These are phyloP conservation scores for Exophiala viscosa DNA, from an alignment of 2,329 filamentous ascomycete species.

Conservation along the genomic window DNA sequence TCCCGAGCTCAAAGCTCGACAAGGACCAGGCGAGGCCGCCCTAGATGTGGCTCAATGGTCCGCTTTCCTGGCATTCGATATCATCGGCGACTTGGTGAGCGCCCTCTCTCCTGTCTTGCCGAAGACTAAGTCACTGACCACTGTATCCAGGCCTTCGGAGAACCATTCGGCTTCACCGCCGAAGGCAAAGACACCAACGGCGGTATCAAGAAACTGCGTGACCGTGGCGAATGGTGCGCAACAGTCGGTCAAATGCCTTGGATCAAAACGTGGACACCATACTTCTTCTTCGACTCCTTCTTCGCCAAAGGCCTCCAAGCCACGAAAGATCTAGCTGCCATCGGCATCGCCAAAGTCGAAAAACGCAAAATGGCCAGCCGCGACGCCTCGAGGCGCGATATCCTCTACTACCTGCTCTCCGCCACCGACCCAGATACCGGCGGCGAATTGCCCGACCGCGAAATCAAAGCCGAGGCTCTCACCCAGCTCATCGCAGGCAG, in stretches of 20 bases:
- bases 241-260: conserved; percentile 17
- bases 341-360: conserved; percentile 31
- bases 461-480: conserved; percentile 34
- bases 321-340: conserved; percentile 21
- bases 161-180: conserved; percentile 29
- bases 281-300: conserved; percentile 30
- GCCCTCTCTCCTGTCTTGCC: background rate
- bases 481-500: conserved; percentile 43
- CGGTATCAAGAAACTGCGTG: conserved; percentile 16
- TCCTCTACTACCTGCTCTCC: conserved; percentile 40
- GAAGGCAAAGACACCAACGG: conserved; percentile 9
- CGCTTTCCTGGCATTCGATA: conserved; percentile 4
- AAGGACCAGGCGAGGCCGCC: background rate
- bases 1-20: background rate
- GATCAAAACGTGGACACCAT: conserved; percentile 19
- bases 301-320: conserved; percentile 8
- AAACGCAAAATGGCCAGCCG: conserved; percentile 26
- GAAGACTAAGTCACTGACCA: conserved; percentile 14
- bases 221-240: conserved; percentile 14
- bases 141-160: conserved; percentile 29
- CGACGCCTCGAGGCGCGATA: conserved; percentile 34
- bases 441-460: conserved; percentile 28
- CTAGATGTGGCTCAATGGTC: conserved; percentile 3
- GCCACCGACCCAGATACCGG: conserved; percentile 30
- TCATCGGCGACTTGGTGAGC: conserved; percentile 3